Evolutionary conservation across 2,329 filamentous ascomycete species (phyloP).

Genomic region (Aspergillus awamori): DNA sequence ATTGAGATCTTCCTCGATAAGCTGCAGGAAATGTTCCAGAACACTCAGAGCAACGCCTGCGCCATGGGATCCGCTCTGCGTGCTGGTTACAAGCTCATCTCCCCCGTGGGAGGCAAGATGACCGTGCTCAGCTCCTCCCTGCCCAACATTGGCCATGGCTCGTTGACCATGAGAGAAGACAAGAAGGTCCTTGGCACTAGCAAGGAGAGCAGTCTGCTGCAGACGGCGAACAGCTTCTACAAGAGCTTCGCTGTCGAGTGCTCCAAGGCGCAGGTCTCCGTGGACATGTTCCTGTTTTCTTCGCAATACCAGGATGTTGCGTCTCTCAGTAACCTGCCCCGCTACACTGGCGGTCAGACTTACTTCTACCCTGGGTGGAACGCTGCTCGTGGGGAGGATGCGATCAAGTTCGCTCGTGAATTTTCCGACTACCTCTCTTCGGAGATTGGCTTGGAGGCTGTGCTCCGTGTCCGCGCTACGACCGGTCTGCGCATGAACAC

Average conservation of each 20-base stretch:
- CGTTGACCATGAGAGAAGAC: constrained; percentile 91
- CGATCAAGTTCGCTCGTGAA: constrained; percentile 95
- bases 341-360: constrained; percentile 96
- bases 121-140: constrained; percentile 86
- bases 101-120: constrained; percentile 91
- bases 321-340: constrained; percentile 88
- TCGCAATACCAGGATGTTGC: constrained; percentile 97
- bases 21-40: constrained; percentile 94
- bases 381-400: constrained; percentile 87
- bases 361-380: constrained; percentile 99
- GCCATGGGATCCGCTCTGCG: constrained; percentile 92
- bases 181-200: constrained; percentile 93
- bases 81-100: constrained; percentile 94
- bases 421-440: constrained; percentile 97
- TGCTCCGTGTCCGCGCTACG: constrained; percentile 90
- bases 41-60: constrained; percentile 85
- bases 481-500: constrained; percentile 95
- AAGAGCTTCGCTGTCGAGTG: constrained; percentile 99
- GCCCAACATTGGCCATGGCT: constrained; percentile 86
- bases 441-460: constrained; percentile 94
- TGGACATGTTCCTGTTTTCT: constrained; percentile 97
- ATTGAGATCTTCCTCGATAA: constrained; percentile 89
- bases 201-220: constrained; percentile 83
- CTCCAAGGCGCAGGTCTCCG: constrained; percentile 97
- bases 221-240: constrained; percentile 95